A percentile compares a stretch with the other conserved stretches of the same genome.
phyloP scores from a whole-genome alignment of 1,284 basidiomycete genomes.

The Trichosporon sp. region DNA sequence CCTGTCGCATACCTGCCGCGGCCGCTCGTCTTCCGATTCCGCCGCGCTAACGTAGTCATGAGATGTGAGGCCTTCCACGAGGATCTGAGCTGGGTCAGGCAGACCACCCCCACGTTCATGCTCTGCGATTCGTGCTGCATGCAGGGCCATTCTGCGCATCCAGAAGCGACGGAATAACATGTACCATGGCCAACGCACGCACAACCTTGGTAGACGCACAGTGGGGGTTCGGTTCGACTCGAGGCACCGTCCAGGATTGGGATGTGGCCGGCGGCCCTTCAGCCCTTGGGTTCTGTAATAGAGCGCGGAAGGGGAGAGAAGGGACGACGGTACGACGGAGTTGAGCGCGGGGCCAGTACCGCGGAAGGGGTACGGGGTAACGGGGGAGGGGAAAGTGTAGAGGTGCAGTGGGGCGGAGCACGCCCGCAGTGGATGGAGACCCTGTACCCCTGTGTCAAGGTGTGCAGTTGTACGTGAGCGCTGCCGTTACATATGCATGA shows the following conservation, averaged over 20 bases:
- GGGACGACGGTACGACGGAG: neutral
- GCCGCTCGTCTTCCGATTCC: too few relatives aligned
- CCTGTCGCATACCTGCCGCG: too few relatives aligned
- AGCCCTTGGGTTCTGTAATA: too few relatives aligned
- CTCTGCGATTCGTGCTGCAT: too few relatives aligned
- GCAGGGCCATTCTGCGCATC: neutral
- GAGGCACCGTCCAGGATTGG: neutral
- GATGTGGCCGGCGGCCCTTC: too few relatives aligned
- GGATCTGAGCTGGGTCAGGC: too few relatives aligned
- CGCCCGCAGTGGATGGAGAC: neutral
- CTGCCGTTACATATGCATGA: conserved; percentile 2
- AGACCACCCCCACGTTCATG: too few relatives aligned
- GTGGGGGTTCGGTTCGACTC: neutral
- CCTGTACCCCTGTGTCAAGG: conserved; percentile 1
- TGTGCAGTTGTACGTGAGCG: neutral
- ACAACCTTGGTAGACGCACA: neutral
- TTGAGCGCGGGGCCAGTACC: neutral
- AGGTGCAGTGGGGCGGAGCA: neutral
- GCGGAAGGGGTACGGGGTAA: neutral
- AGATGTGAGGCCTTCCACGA: too few relatives aligned
- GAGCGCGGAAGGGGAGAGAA: neutral
- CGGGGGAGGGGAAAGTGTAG: neutral
- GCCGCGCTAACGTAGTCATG: too few relatives aligned
- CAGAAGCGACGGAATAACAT: neutral
- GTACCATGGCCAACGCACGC: neutral